Percentiles rank a stretch among this genome's conserved stretches.
Conservation (phyloP, 768 basidiomycete genomes). For the Wakefieldia striispora region DNA sequence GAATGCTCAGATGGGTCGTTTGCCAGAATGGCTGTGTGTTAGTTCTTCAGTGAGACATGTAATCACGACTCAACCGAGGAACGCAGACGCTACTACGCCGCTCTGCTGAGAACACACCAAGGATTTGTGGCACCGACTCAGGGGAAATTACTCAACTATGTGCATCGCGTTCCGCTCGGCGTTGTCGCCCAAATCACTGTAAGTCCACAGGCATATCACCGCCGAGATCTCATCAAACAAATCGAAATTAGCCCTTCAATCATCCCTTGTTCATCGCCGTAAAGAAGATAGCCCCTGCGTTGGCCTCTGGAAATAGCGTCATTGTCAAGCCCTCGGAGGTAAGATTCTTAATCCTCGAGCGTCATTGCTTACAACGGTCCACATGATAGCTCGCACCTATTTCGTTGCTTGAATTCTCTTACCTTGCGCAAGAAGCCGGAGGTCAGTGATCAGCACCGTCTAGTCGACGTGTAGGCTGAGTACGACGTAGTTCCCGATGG, state of each 20-base stretch:
- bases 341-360: background rate
- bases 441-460: slow-evolving; percentile 38
- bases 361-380: background rate
- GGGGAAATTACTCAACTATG: slow-evolving; percentile 76
- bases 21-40: slow-evolving; percentile 85
- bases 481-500: slow-evolving; percentile 62
- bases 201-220: slow-evolving; percentile 14
- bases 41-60: background rate
- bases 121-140: slow-evolving; percentile 73
- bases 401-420: slow-evolving; percentile 73
- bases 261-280: slow-evolving; percentile 86
- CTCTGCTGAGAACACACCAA: slow-evolving; percentile 68
- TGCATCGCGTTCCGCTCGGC: slow-evolving; percentile 76
- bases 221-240: background rate
- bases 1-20: slow-evolving; percentile 69
- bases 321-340: slow-evolving; percentile 84
- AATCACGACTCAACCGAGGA: slow-evolving; percentile 1
- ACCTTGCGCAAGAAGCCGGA: slow-evolving; percentile 63
- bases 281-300: slow-evolving; percentile 84
- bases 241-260: slow-evolving; percentile 67
- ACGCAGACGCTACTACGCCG: slow-evolving; percentile 72
- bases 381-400: slow-evolving; percentile 64
- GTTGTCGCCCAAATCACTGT: slow-evolving; percentile 91
- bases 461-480: background rate
- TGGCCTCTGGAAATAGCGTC: slow-evolving; percentile 83